Conservation (phyloP, 2,329 filamentous ascomycete species). For the Aspergillus fijiensis region DNA sequence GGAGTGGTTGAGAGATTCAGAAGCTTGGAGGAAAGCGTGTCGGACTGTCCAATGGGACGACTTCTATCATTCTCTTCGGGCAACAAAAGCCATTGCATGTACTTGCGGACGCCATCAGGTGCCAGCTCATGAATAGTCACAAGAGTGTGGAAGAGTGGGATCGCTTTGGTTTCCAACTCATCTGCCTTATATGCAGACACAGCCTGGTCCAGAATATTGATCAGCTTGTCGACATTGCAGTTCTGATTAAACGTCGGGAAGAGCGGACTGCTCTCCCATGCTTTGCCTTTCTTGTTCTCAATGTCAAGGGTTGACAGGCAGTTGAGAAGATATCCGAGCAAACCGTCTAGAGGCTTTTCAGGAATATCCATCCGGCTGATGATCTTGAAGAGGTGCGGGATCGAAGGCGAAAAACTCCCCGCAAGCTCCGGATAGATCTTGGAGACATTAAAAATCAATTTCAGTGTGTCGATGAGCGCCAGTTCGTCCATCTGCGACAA, state of each 20-base stretch:
- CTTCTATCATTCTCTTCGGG: constrained; percentile 75
- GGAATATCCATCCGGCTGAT: constrained; percentile 62
- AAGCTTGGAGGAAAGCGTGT: constrained; percentile 72
- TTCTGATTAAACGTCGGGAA: constrained; percentile 66
- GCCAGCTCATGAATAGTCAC: constrained; percentile 70
- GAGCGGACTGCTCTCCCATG: constrained; percentile 51
- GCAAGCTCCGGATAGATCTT: constrained; percentile 67
- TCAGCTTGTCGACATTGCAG: constrained; percentile 62
- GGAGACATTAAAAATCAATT: constrained; percentile 85
- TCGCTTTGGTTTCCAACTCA: constrained; percentile 70
- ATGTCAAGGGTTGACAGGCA: constrained; percentile 77
- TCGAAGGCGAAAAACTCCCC: constrained; percentile 63
- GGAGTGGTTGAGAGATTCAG: constrained; percentile 76
- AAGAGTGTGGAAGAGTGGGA: constrained; percentile 73
- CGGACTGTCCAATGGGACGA: constrained; percentile 71
- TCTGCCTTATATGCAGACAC: constrained; percentile 62
- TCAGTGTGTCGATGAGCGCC: constrained; percentile 80
- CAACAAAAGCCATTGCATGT: constrained; percentile 67
- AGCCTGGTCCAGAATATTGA: constrained; percentile 68
- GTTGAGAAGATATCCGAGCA: constrained; percentile 73
- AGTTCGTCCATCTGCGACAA: constrained; percentile 62
- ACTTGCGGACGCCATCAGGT: constrained; percentile 59
- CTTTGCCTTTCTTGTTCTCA: constrained; percentile 51
- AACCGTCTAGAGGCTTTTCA: constrained; percentile 68
- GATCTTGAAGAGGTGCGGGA: constrained; percentile 69